Base-by-base conservation (phyloP, 805 yeast species). In the Metschnikowia santaceciliae region DNA sequence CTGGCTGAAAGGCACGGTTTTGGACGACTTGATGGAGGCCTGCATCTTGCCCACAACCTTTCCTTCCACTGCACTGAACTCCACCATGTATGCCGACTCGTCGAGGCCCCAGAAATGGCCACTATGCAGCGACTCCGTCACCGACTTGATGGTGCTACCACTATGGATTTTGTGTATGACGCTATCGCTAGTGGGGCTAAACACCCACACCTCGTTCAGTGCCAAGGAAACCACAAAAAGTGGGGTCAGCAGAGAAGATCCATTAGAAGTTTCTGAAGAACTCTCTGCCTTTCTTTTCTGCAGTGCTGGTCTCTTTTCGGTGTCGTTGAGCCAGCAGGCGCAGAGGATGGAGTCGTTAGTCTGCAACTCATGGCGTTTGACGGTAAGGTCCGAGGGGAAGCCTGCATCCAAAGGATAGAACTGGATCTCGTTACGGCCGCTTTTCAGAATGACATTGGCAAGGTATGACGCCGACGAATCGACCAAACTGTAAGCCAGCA, bases 351-450 rank as follows among this genome's bases (percentile, higher is more conserved):
- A 61, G 50, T 74, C 76, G 37, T 71, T 75, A 2, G 71, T 57
- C 32, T 69, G 72, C 36, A 79, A 66, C 57, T 76, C 81, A 49
- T 74, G 67, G 32, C 65, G 64, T 42, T 66, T 53, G 7, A 66
- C 47, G 20, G 54, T 56, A 6, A 55, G 51, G 30, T 54, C 50
- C 36, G 53, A 30, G n/a, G 59, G 58, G 4, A 53, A 52, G 15
- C 38, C 35, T 37, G 49, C 35, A 15, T 33, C 8, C 23, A 56
- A 47, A 10, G 59, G 73, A 58, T 55, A 74, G 49, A 79, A 68
- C 57, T 70, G 78, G 17, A 79, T 68, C 61, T 79, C 81, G 47
- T 69, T 75, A 49, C 76, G 65, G 36, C 79, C 78, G 15, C 69
- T 69, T 44, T 77, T 75, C 32, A 76, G 68, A 4, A 74, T 66